Conservation (phyloP, 768 basidiomycete genomes). For the Lactarius sp. region DNA sequence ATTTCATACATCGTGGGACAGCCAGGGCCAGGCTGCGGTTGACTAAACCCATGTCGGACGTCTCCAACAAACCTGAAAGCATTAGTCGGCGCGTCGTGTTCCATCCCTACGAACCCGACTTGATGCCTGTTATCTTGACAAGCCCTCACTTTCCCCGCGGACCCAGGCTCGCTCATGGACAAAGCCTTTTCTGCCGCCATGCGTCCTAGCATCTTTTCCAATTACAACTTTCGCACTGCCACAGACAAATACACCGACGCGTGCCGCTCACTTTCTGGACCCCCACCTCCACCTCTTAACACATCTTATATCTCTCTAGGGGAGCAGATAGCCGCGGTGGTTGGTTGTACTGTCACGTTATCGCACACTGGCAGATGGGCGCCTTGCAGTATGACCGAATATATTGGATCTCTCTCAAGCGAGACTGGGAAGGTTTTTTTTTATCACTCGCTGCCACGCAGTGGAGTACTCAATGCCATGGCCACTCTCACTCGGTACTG, state of each 20-base stretch:
- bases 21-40: slow-evolving; percentile 65
- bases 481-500: slow-evolving; percentile 63
- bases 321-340: slow-evolving; percentile 75
- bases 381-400: slow-evolving; percentile 67
- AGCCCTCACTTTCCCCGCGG: slow-evolving; percentile 64
- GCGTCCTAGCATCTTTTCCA: slow-evolving; percentile 84
- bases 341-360: slow-evolving; percentile 80
- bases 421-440: slow-evolving; percentile 86
- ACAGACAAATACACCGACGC: slow-evolving; percentile 77
- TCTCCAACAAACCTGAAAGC: slow-evolving; percentile 32
- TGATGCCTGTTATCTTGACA: slow-evolving; percentile 86
- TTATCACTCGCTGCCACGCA: slow-evolving; percentile 84
- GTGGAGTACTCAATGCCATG: slow-evolving; percentile 82
- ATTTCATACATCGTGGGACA: slow-evolving; percentile 81
- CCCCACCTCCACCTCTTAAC: slow-evolving; percentile 58
- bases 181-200: slow-evolving; percentile 81
- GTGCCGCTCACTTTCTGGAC: slow-evolving; percentile 60
- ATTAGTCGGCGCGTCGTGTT: slow-evolving; percentile 49
- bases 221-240: slow-evolving; percentile 73
- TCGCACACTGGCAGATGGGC: slow-evolving; percentile 76
- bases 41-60: slow-evolving; percentile 46
- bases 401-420: slow-evolving; percentile 79
- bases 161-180: slow-evolving; percentile 67
- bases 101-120: slow-evolving; percentile 66
- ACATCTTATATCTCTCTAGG: slow-evolving; percentile 62